Base-by-base conservation (phyloP, 345 rosid genomes). In the Bretschneidera sinensis region DNA sequence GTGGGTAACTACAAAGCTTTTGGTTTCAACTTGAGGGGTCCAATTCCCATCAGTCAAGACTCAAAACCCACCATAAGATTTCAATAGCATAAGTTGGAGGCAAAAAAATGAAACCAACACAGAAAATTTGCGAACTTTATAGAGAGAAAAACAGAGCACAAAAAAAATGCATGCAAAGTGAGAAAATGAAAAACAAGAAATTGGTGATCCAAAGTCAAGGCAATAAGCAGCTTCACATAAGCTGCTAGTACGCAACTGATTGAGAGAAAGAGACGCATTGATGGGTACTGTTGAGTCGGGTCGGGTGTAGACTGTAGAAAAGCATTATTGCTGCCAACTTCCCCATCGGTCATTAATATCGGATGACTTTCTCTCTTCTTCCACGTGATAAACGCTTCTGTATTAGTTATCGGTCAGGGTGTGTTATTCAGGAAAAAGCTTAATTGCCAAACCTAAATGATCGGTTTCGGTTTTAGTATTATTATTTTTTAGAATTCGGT, bases 291-390 rank as follows among this genome's bases (percentile, higher is more conserved):
- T 22, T 70, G 76, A 66, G 65, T 10, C 21, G 5, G 24, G 34
- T 10, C 4, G 45, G 10, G 63, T 60, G 33, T 21, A 33, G 9
- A 28, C 14, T 17, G 71, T 63, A 77, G 68, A 68, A 50, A 68
- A 65, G 64, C 23, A 22, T 47, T 21, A 22, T 19, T 1, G 55
- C 61, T 64, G 74, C 72, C 76, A 77, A 63, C 84, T 43, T 71
- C 74, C 80, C 80, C 68, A 22, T 24, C 74, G 69, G 78, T 60
- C 75, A 72, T 82, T 74, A 67, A 76, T 62, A n/a, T 24, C 51
- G 53, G 31, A 57, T 69, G 64, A 20, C 68, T 53, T 60, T 35
- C 68, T 53, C 60, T 35, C 33, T 28, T 28, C 33, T 28, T 28
- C 33, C 33, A 28, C 8, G 33, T 28, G 5, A 28, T 28, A 8